Percentiles rank a stretch among this genome's conserved stretches.
Evolutionary conservation across 2,329 filamentous ascomycete species (phyloP).

Genomic region (Thelonectria blattea): DNA sequence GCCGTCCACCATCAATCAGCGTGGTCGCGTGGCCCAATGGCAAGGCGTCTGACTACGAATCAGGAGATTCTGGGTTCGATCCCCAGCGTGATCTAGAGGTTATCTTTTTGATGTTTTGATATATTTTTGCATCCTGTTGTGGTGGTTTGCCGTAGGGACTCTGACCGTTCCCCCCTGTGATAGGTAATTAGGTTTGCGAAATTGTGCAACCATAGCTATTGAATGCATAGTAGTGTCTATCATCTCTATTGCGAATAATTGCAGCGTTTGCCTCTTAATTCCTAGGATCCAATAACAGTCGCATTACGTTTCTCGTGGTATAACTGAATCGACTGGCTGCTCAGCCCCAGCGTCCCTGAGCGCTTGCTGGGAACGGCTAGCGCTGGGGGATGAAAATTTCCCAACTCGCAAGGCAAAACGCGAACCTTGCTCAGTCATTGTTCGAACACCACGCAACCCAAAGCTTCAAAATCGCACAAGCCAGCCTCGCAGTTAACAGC

Average conservation of each 20-base stretch:
- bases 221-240: no score
- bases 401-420: conserved; percentile 4
- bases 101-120: not conserved
- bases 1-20: not conserved
- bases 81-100: conserved; percentile 32
- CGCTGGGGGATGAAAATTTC: conserved; percentile 19
- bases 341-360: not conserved
- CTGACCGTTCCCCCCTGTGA: no score
- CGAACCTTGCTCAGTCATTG: conserved; percentile 1
- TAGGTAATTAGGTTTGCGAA: no score
- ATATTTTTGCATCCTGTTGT: not conserved
- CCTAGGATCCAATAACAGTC: no score
- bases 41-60: conserved; percentile 45
- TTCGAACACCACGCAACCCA: conserved; percentile 5
- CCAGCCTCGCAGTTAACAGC: not conserved
- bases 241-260: no score
- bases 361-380: conserved; percentile 11
- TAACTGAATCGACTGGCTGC: not conserved
- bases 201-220: no score
- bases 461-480: conserved; percentile 6
- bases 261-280: no score
- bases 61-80: conserved; percentile 44
- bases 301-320: not conserved
- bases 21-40: conserved; percentile 37
- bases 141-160: no score